Evolutionary conservation across 2,329 filamentous ascomycete genomes (phyloP).

Genomic region (Botrytis pseudocinerea): DNA sequence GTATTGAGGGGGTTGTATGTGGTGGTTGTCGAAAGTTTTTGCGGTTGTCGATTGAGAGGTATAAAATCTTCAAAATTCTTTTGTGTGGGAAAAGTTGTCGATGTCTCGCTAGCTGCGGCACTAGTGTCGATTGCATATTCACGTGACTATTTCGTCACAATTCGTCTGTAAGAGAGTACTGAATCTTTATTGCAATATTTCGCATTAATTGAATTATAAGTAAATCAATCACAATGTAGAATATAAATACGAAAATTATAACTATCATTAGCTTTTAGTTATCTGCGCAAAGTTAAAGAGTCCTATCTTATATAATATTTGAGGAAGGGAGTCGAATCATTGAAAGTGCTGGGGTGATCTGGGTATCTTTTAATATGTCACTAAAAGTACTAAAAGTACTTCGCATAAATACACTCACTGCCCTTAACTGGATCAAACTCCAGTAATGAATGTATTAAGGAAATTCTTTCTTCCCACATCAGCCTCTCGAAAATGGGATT

Average conservation of each 20-base stretch:
- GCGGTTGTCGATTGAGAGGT: slow-evolving; percentile 21
- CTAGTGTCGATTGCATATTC: background rate
- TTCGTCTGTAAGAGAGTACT: background rate
- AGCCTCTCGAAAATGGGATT: too few relatives aligned
- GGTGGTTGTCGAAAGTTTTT: slow-evolving; percentile 22
- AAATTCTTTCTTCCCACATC: background rate
- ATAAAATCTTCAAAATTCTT: slow-evolving; percentile 4
- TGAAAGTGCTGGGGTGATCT: background rate
- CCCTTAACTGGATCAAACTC: background rate
- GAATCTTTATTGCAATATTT: background rate
- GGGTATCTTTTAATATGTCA: too few relatives aligned
- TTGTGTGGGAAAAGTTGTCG: slow-evolving; percentile 24
- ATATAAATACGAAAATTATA: background rate
- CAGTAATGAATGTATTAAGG: background rate
- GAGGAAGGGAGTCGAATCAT: too few relatives aligned
- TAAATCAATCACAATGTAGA: background rate
- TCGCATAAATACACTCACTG: too few relatives aligned
- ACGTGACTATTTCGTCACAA: background rate
- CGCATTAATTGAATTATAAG: background rate
- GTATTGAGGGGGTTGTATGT: slow-evolving; percentile 28
- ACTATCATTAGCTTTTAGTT: background rate
- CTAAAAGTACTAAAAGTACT: too few relatives aligned
- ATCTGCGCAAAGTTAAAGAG: background rate
- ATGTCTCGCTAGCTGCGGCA: slow-evolving; percentile 15
- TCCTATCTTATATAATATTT: too few relatives aligned